Conservation (phyloP, 2,329 filamentous ascomycete species). For the Triangularia setosa region DNA sequence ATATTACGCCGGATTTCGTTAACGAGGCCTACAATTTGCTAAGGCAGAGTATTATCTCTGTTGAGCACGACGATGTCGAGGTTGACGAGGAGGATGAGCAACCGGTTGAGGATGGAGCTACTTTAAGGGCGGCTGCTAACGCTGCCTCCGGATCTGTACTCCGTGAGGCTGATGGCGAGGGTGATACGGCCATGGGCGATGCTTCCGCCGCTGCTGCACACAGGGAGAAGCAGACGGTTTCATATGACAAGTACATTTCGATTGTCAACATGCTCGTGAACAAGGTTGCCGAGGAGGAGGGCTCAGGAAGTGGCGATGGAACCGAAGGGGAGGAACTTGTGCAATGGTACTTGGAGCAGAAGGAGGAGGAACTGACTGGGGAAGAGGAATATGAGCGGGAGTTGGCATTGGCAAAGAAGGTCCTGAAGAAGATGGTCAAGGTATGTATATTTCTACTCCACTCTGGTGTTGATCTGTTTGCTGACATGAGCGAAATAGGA, state of each 20-base stretch:
- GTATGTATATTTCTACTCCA: constrained; percentile 45
- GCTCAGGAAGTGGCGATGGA: constrained; percentile 67
- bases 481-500: constrained; percentile 48
- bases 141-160: constrained; percentile 49
- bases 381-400: constrained; percentile 80
- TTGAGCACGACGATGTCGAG: constrained; percentile 96
- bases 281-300: constrained; percentile 79
- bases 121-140: constrained; percentile 43
- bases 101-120: constrained; percentile 43
- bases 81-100: constrained; percentile 78
- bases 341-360: constrained; percentile 88
- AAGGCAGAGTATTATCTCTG: constrained; percentile 91
- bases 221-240: constrained; percentile 75
- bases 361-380: constrained; percentile 74
- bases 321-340: constrained; percentile 78
- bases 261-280: constrained; percentile 85
- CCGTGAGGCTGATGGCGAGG: constrained; percentile 45
- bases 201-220: constrained; percentile 11
- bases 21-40: constrained; percentile 88
- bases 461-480: not conserved
- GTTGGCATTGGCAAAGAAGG: constrained; percentile 70
- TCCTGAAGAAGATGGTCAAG: constrained; percentile 94
- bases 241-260: constrained; percentile 88
- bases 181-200: constrained; percentile 35
- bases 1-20: constrained; percentile 81